Base-by-base conservation (phyloP, 805 yeast species). In the Candida odintsovae region DNA sequence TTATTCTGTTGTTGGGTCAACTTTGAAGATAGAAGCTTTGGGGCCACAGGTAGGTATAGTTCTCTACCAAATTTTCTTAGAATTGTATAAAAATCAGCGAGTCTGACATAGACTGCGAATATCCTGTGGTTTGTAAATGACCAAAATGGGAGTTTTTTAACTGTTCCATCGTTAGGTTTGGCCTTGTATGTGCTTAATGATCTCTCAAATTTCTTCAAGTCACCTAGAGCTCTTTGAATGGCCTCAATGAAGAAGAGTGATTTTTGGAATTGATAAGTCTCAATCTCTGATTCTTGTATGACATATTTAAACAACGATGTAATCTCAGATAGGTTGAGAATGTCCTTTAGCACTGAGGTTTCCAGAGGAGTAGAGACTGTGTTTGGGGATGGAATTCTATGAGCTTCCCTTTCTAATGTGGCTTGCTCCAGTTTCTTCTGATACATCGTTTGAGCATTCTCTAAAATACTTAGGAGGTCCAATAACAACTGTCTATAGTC, bases 101-200 rank as follows among this genome's bases (percentile, higher is more conserved):
- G 55, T 38, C 76, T 61, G 8, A 57, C 45, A 29, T 52, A 50
- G 12, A 48, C 55, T 15, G 76, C 67, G 47, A 77, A 69, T 4
- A 77, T 62, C 47, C 75, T 65, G 52, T 80, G 84, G 37, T 76
- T 54, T 0, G 77, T 59, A 48, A 63, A 68, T n/a, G 63, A 56
- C 66, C 70, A 65, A 42, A 58, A 53, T 4, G 73, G 71, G 2
- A 71, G 41, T 19, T 65, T 61, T 33, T 62, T 62, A 10, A 69
- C 40, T 18, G 46, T 38, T 1, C 49, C 49, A 19, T 59, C 59
- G 9, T 45, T 37, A 0, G 58, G 49, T 28, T 48, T 54, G 16
- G 42, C 43, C n/a, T 59, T 54, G 46, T 58, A 67, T 20, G 50
- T 54, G 31, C 52, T 45, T 13, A 69, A 45, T 44, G 56, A 59